These are phyloP conservation scores for Aspergillus viridinutans DNA, from an alignment of 2,329 filamentous ascomycete species.

Conservation along the genomic window DNA sequence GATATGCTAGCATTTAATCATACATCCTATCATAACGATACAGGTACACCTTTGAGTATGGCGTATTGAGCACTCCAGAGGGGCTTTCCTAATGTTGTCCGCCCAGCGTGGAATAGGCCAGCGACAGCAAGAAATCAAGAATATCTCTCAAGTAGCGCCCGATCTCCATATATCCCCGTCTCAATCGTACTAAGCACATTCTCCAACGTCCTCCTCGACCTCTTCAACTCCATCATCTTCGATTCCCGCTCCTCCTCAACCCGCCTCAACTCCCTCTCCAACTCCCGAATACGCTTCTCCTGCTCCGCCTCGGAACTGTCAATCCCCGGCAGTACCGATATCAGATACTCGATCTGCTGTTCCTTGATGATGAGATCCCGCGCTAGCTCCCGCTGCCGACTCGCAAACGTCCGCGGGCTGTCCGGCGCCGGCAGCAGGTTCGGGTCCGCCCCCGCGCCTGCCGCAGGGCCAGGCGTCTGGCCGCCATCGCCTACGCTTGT, in stretches of 20 bases:
- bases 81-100: background rate
- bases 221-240: constrained; percentile 41
- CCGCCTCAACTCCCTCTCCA: constrained; percentile 42
- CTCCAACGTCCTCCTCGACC: constrained; percentile 39
- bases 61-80: background rate
- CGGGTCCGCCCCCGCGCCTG: constrained; percentile 19
- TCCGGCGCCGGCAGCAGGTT: constrained; percentile 36
- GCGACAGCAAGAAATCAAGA: background rate
- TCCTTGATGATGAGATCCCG: constrained; percentile 48
- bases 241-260: constrained; percentile 41
- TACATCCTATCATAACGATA: background rate
- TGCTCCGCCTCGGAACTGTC: constrained; percentile 44
- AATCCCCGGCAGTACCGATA: constrained; percentile 44
- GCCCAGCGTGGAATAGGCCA: background rate
- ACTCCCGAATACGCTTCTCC: constrained; percentile 38
- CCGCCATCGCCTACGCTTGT: constrained; percentile 11
- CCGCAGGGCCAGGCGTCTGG: constrained; percentile 16
- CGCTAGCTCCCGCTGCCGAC: constrained; percentile 45
- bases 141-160: constrained; percentile 2
- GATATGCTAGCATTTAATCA: background rate
- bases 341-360: constrained; percentile 49
- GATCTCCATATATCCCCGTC: constrained; percentile 31
- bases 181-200: constrained; percentile 39
- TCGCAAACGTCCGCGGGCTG: constrained; percentile 38
- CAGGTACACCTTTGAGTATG: background rate